Base-by-base conservation (phyloP, 805 yeast species). In the Monosporozyma aerobia region DNA sequence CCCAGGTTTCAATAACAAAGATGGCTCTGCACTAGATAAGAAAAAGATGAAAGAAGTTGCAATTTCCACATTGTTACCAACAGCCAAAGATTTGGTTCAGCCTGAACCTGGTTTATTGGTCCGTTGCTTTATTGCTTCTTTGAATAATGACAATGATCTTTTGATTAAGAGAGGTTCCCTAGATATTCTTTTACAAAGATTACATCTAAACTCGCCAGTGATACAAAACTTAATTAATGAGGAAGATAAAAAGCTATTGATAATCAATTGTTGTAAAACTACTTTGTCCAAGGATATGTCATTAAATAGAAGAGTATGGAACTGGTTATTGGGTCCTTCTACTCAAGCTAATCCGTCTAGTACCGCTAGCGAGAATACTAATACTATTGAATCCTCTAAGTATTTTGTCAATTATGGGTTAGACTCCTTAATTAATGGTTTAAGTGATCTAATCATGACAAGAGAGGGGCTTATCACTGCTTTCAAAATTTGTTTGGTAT, bases 251-350 rank as follows among this genome's bases (percentile, higher is more conserved):
- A 77, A 79, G 55, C 59, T 77, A 32, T 69, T 90, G 40, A 65
- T 89, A 16, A 72, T 83, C 68, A 73, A 81, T 9, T 83, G 90
- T 40, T 77, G 89, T 27, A 69, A 75, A 10, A 82, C 90, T 0
- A 84, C 94, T 2, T 71, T 89, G 45, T 80, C 85, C 46, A 83
- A 83, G 59, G 99, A 94, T 67, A 89, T 94, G 97, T 89, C 97
- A 8, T 75, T 94, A 54, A 94, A 94, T 67, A 77, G 99, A 68
- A 77, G 99, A 60, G 74, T 94, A 22, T 90, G 98, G 97, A 83
- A 78, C 54, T 94, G 97, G 95, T 71, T 94, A 7, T 68, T 92
- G 30, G 97, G 98, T 0, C 94, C 96, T 1, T 30, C 60, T 11
- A 19, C 51, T 2, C 25, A 32, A 6, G 19, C 45, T 6, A 50